Evolutionary conservation across 805 yeast genomes (phyloP).

Genomic region (Metschnikowia vanudenii): DNA sequence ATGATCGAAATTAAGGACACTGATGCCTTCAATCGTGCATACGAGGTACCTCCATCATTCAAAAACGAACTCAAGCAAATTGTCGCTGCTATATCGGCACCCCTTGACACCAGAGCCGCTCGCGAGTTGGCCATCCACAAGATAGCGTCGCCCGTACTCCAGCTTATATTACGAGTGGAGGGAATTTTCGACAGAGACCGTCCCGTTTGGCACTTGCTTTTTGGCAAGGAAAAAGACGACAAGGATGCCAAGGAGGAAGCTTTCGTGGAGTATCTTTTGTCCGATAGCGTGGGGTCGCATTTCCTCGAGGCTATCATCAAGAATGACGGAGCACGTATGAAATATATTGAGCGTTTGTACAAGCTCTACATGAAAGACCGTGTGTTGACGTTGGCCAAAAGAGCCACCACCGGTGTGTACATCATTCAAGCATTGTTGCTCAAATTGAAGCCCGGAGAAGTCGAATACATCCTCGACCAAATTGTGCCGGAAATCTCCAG

Average conservation of each 20-base stretch:
- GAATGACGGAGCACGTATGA: conserved; percentile 58
- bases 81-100: conserved; percentile 39
- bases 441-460: conserved; percentile 62
- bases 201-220: conserved; percentile 63
- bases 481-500: conserved; percentile 65
- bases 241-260: conserved; percentile 65
- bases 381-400: conserved; percentile 66
- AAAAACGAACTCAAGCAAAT: conserved; percentile 56
- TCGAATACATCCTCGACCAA: conserved; percentile 58
- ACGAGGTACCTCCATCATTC: conserved; percentile 69
- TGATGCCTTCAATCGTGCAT: conserved; percentile 64
- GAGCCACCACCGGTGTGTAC: conserved; percentile 83
- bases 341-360: conserved; percentile 69
- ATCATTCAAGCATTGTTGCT: conserved; percentile 70
- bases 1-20: conserved; percentile 86
- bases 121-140: conserved; percentile 78
- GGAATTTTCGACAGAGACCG: conserved; percentile 76
- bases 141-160: conserved; percentile 84
- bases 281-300: conserved; percentile 92
- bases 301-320: conserved; percentile 74
- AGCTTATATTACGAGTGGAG: conserved; percentile 73
- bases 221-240: conserved; percentile 49
- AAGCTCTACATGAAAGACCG: conserved; percentile 70
- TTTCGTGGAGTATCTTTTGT: conserved; percentile 76
- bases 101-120: conserved; percentile 39